Base-by-base conservation (phyloP, 1,284 basidiomycete species). In the Abortiporus biennis region DNA sequence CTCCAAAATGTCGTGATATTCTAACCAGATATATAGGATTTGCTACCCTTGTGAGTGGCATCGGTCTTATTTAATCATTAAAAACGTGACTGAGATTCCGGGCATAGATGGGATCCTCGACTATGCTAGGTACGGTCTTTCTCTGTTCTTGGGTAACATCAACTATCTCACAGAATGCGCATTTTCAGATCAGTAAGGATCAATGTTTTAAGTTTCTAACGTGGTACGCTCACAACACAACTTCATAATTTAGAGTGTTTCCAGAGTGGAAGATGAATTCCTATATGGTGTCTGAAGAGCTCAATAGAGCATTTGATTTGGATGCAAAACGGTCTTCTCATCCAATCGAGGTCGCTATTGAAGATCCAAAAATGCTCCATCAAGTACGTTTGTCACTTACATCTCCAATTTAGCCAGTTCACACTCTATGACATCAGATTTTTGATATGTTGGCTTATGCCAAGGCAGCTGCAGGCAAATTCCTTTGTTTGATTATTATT, bases 241-340 rank as follows among this genome's bases (percentile, higher is more conserved):
- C n/a, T n/a, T n/a, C n/a, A n/a, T n/a, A n/a, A n/a, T n/a, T 17
- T 47, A 87, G 85, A 57, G 68, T 87, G 16, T 85, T 78, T 63
- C 85, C 85, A 2, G 84, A 88, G 55, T 89, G 84, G 83, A 81
- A 78, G 52, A 70, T 83, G 23, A 73, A 85, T 53, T 76, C 81
- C 1, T 71, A 74, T 37, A 89, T 88, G 57, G 79, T 88, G 48
- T 71, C 71, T 12, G 61, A 65, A n/a, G 72, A 81, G 54, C 64
- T 85, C 25, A 71, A 72, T 46, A 61, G 66, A 21, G 92, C 94
- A 11, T 74, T 96, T 24, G 68, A 72, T 27, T 76, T 97, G 42
- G 95, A 99, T 57, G 80, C 89, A 8, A 92, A 94, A 62, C 70
- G 87, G 12, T 95, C 92, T 12, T 94, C 91, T 23, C 95, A 99